Base-by-base conservation (phyloP, 2,329 filamentous ascomycete species). In the Arthrocladium fulminans region DNA sequence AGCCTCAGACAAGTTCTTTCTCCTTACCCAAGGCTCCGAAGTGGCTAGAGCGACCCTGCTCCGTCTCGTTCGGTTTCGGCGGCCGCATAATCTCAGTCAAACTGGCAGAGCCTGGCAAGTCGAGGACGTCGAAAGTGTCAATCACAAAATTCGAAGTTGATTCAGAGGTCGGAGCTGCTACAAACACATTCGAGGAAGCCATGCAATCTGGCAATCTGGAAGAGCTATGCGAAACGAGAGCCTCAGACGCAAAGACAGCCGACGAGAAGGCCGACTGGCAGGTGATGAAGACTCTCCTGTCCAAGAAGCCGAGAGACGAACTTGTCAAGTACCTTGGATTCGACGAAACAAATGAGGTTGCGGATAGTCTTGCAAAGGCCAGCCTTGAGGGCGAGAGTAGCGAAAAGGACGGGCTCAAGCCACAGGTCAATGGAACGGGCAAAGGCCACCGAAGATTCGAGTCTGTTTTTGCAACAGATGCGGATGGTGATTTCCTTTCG, bases 231-330 rank as follows among this genome's bases (percentile, higher is more conserved):
- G 81, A 89, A 61, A 76, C 81, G 19, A 86, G 90, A 62, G 82
- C 88, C 53, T 73, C 81, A 22, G 72, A 81, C 52, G 84, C 89
- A 15, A 81, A 80, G 61, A 86, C 81, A 0, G 89, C 96, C 1
- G 88, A 94, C 56, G 92, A 97, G 64, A 96, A 88, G 72, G 85
- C 86, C 3, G 90, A 97, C 66, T 98, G 92, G 92, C 84, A 85
- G 56, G 88, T 97, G 30, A 87, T 98, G 65, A 83, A 92, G 65
- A 92, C 88, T 1, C 69, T 98, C 52, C 84, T 90, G 42, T 83
- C 86, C 2, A 81, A 85, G 24, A 89, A 90, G 60, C 85, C 88
- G n/a, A 81, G 89, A 35, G 84, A 84, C 63, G 83, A 86, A 63
- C 83, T 98, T 49, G 78, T 92, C 19, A 84, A 94, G 57, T 89